Evolutionary conservation across 139 green algal genomes (phyloP), one percentile per base, ranked within the genome.

Genomic region (Coccomyxa sp.): DNA sequence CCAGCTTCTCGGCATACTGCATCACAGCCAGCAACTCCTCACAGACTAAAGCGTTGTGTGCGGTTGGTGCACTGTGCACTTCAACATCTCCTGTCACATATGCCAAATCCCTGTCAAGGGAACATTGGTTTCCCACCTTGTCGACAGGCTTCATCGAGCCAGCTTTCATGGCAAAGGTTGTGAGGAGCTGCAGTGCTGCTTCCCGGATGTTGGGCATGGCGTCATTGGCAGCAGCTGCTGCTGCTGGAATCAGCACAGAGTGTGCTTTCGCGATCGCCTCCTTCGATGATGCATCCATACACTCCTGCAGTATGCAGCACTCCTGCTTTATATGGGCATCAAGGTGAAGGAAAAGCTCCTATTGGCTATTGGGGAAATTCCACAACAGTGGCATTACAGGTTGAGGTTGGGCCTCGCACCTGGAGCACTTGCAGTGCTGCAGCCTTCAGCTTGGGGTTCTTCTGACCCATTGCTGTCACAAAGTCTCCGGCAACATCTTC

Each of bases 381-480:
- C 22, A 22, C 50, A 64, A 64, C 50, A 58, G n/a, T n/a, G n/a
- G n/a, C n/a, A n/a, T n/a, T n/a, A n/a, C n/a, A n/a, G n/a, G n/a
- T n/a, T n/a, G n/a, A n/a, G n/a, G n/a, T n/a, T n/a, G n/a, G n/a
- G n/a, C n/a, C 50, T 6, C 39, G 24, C 2, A 80, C 79, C 31
- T 80, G 40, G 31, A 96, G 83, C 70, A 92, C 88, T 76, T 87
- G 84, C 31, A 92, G 79, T 0, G 90, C 92, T 31, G 93, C 89
- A 70, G 91, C 75, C 74, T 78, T 85, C 72, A 92, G 83, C 81
- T 97, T 97, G 22, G 93, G 94, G 76, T 94, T 97, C 64, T 93
- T 92, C 79, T 96, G 89, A 6, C 83, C 86, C 55, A 96, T 74
- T 0, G 87, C 91, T 34, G 80, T 72, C 3, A 39, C 72, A n/a